Base-by-base conservation (phyloP, 1,284 basidiomycete genomes). In the Heliocybe sulcata region DNA sequence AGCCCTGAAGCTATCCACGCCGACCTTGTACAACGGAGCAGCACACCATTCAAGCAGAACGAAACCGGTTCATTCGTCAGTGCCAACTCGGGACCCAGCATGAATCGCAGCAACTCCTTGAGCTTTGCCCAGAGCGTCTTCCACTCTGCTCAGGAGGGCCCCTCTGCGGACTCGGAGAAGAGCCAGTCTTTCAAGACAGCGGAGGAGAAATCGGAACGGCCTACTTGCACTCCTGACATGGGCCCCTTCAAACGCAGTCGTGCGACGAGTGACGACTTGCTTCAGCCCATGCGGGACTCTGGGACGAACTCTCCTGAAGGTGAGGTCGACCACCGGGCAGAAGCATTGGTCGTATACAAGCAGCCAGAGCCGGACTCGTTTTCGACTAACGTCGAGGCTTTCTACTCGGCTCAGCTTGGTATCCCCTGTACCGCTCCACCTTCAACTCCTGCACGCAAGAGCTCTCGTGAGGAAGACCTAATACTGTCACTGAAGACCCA, bases 401-500 rank as follows among this genome's bases (percentile, higher is more conserved):
- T 88, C 63, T 90, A 87, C 63, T 85, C 83, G 0, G 82, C 86
- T 2, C 84, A 85, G 55, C 80, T 79, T 2, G 79, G 83, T 71
- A 82, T 86, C 29, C 85, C 87, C 0, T 74, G 77, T 0, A 86
- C 85, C 0, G 85, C 85, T 16, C 85, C 84, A 14, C 72, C 72
- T 38, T 60, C 58, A 1, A 62, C 62, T 2, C 86, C 87, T 59
- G 68, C 70, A 1, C 77, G 85, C 20, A 82, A 75, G 55, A 77
- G 82, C 0, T 88, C 85, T 1, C 80, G 80, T 56, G 86, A 87
- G 56, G 83, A 88, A 54, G 81, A 76, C 60, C 65, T 85, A 38
- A 86, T 90, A 25, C 81, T 79, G 64, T 84, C 81, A 1, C 70
- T 91, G 35, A 83, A 85, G 61, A 83, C 87, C 0, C 85, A 90